Evolutionary conservation across 2,329 filamentous ascomycete genomes (phyloP).

Genomic region (Sordariomycetes sp.): DNA sequence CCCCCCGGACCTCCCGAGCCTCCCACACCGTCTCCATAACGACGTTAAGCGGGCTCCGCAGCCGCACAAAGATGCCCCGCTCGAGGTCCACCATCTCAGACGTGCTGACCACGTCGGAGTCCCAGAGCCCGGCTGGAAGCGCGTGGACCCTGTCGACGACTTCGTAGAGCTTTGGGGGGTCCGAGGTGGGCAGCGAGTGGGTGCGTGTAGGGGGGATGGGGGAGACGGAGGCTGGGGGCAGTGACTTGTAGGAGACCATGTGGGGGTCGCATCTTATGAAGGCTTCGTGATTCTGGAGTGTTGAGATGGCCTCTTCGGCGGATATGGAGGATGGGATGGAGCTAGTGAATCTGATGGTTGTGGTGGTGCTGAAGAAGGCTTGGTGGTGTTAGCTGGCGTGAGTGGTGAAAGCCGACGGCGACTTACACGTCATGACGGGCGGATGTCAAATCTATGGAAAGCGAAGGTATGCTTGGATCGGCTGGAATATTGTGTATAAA

Average conservation of each 20-base stretch:
- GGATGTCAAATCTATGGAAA: neutral
- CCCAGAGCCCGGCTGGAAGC: conserved; percentile 41
- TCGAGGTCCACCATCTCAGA: conserved; percentile 38
- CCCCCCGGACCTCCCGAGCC: conserved; percentile 14
- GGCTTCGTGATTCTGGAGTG: conserved; percentile 37
- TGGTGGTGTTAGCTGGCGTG: neutral
- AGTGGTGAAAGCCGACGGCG: neutral
- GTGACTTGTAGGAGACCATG: conserved; percentile 25
- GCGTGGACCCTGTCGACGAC: conserved; percentile 37
- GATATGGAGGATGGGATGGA: conserved; percentile 24
- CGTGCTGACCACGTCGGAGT: conserved; percentile 35
- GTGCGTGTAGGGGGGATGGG: conserved; percentile 8
- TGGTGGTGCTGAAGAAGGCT: conserved; percentile 29
- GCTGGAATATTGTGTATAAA: neutral
- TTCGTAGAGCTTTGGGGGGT: conserved; percentile 24
- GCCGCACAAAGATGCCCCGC: conserved; percentile 36
- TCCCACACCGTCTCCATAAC: conserved; percentile 41
- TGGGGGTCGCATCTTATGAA: conserved; percentile 40
- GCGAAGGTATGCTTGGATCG: neutral
- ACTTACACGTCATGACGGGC: conserved; percentile 2
- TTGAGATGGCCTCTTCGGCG: conserved; percentile 21
- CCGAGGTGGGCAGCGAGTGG: conserved; percentile 5
- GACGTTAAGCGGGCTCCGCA: conserved; percentile 34
- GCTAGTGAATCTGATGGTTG: conserved; percentile 26
- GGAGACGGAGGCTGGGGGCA: conserved; percentile 13